Base-by-base conservation (phyloP, 2,329 filamentous ascomycete species). In the Akanthomyces uredinophilus region DNA sequence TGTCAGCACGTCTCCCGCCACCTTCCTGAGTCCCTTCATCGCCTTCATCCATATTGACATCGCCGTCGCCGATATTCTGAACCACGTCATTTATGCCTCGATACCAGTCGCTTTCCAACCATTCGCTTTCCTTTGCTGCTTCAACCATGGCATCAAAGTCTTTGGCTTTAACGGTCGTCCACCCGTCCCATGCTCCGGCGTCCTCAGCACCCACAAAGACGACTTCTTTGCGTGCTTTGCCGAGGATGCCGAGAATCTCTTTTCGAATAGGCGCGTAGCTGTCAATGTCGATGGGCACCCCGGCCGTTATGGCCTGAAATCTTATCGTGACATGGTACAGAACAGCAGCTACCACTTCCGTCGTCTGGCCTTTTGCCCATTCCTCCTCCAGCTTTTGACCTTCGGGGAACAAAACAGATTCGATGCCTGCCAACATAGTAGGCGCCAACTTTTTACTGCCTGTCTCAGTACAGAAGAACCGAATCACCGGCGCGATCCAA, bases 401-500 rank as follows among this genome's bases (percentile, higher is more conserved):
- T 14, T 73, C 72, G 0, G 79, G 78, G 1, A 73, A 71, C 13
- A 79, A 68, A 54, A 85, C 81, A 20, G 78, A 75, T 78, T 89
- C 88, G 57, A 92, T 81, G 1, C 90, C 92, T 0, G 90, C 88
- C 54, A 91, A 84, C 0, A 96, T 83, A 60, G 92, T 90, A 0
- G 89, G 89, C 0, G 85, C 85, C 3, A 92, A 81, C 4, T 78
- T 80, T 7, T 83, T 80, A 0, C 86, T 84, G 1, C 81, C 79
- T 11, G 91, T 79, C 27, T 83, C 80, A 44, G 80, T 81, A 71
- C 89, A 58, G 13, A 96, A 73, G 63, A 81, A 82, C 27, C 89
- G 83, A 10, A 91, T 85, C 0, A 84, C 81, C 1, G 87, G 84
- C 70, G 87, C 85, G n/a, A 88, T 79, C 90, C 90, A 96, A 7